Conservation (phyloP, 2,329 filamentous ascomycete species). For the Aspergillus sp. region DNA sequence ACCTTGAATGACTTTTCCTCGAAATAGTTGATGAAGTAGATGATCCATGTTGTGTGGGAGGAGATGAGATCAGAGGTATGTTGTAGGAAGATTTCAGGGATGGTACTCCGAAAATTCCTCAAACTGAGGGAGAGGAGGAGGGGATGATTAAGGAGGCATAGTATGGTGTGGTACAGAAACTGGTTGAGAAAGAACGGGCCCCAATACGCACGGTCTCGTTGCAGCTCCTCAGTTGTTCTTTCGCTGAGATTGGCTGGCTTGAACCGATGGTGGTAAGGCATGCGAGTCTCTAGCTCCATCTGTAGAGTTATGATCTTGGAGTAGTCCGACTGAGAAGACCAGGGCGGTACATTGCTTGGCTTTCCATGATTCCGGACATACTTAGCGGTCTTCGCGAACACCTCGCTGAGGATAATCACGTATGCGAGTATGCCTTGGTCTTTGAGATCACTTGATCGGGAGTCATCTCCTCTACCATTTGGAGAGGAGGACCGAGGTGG, state of each 20-base stretch:
- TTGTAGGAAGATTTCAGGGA: conserved; percentile 56
- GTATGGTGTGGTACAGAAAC: conserved; percentile 53
- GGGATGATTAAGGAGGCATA: conserved; percentile 55
- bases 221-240: conserved; percentile 41
- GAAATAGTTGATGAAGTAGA: conserved; percentile 51
- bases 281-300: conserved; percentile 53
- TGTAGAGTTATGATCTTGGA: conserved; percentile 51
- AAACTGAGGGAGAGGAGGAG: conserved; percentile 54
- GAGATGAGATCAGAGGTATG: conserved; percentile 54
- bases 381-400: conserved; percentile 48
- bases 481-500: conserved; percentile 25
- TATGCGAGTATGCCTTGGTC: conserved; percentile 49
- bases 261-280: conserved; percentile 53
- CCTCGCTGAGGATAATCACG: conserved; percentile 47
- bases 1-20: conserved; percentile 47
- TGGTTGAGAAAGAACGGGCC: conserved; percentile 54
- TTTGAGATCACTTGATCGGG: conserved; percentile 27
- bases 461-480: conserved; percentile 17
- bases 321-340: conserved; percentile 54
- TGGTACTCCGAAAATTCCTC: conserved; percentile 51
- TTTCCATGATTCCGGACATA: conserved; percentile 49
- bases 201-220: conserved; percentile 52
- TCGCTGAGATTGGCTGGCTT: conserved; percentile 49
- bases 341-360: conserved; percentile 44
- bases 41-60: conserved; percentile 54